Evolutionary conservation across 108 stramenopile genomes (phyloP), one percentile per base, ranked within the genome.

Genomic region (Nitzschia inconspicua): DNA sequence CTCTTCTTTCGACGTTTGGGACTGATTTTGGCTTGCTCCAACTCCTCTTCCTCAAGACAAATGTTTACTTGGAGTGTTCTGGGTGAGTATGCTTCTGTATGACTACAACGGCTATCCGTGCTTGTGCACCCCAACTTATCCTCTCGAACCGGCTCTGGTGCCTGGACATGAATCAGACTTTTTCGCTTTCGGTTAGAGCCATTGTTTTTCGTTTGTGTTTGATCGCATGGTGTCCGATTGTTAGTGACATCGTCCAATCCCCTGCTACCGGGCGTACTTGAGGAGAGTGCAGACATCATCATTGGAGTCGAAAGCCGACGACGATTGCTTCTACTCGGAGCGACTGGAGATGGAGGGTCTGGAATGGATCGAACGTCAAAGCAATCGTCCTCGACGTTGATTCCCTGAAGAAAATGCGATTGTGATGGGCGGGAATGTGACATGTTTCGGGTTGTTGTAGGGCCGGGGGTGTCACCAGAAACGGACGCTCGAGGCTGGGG

Each of bases 351-450:
- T 6, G 72, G 72, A 35, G 72, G 72, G 31, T 73, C 72, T 1
- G 72, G 72, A 19, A 73, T 73, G 5, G 65, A 10, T 11, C 63
- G 44, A 47, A 73, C 56, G 32, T 73, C 72, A 18, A 23, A 62
- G 34, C 64, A 61, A 22, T 34, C 60, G 14, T 60, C n/a, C n/a
- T n/a, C 65, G 3, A 73, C 48, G 31, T 73, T 73, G 60, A 73
- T 60, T 19, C 55, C 72, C 19, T 49, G 39, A n/a, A 73, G 50
- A 57, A 73, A 73, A 25, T 73, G 72, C 0, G 67, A 39, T n/a
- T n/a, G n/a, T n/a, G n/a, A n/a, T n/a, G n/a, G n/a, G n/a, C n/a
- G n/a, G n/a, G n/a, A n/a, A n/a, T n/a, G n/a, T n/a, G n/a, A n/a
- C n/a, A n/a, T n/a, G n/a, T n/a, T n/a, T n/a, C n/a, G n/a, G n/a